Conservation (phyloP, 345 rosid species). For the Pistacia atlantica region DNA sequence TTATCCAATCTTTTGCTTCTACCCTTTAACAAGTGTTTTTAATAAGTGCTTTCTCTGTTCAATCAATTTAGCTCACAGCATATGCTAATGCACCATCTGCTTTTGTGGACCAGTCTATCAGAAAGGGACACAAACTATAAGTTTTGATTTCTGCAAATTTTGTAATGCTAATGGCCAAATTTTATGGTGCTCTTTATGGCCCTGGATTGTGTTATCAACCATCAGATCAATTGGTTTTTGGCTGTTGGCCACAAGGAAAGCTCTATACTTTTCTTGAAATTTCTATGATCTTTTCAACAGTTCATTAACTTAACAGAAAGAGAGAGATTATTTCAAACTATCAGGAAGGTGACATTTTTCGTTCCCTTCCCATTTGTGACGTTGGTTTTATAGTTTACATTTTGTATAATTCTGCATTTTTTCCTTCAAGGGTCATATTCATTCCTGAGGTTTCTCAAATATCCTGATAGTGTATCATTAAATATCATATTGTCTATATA, state of each 20-base stretch:
- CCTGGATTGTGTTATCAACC: not conserved
- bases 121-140: not conserved
- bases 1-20: conserved; percentile 8
- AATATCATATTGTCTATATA: too few relatives aligned
- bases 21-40: not conserved
- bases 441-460: not conserved
- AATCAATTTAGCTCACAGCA: not conserved
- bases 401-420: too few relatives aligned
- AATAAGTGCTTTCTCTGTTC: not conserved
- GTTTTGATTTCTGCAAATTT: not conserved
- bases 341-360: not conserved
- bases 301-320: not conserved
- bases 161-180: not conserved
- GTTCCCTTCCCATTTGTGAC: not conserved
- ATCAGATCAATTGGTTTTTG: not conserved
- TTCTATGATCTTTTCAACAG: not conserved
- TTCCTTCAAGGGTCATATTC: not conserved
- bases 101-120: conserved; percentile 5
- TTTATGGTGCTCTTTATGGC: not conserved
- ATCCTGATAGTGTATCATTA: too few relatives aligned
- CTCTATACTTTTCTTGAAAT: conserved; percentile 14
- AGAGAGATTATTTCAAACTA: not conserved
- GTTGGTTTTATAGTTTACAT: not conserved
- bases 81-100: not conserved
- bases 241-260: not conserved